Base-by-base conservation (phyloP, 305 asterid species). In the Stenogyne calaminthoides region DNA sequence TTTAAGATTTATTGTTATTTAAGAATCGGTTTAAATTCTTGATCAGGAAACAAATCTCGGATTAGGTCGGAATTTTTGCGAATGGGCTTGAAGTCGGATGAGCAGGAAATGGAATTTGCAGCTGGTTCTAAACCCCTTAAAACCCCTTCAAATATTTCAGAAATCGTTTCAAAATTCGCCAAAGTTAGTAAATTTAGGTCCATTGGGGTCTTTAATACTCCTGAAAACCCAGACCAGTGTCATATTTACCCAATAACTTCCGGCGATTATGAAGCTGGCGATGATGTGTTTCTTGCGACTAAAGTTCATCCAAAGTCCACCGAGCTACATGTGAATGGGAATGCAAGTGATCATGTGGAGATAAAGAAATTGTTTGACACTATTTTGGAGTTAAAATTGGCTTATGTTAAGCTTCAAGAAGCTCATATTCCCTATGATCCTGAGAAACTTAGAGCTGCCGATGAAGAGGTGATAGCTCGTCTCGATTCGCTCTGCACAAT, bases 371-470 rank as follows among this genome's bases (percentile, higher is more conserved):
- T 91, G 82, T 88, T 89, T 51, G 96, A 84, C 18, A 68, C 81
- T 10, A 84, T 91, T 79, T 83, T 82, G 51, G 84, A 81, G 36
- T 67, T 89, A 42, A 91, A 85, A 66, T 74, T 86, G 34, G 92
- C 95, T 0, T 91, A 91, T 75, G 83, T 91, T 73, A 84, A 84
- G 81, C 90, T 91, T 46, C 97, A 91, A 80, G 86, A 88, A 67
- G 97, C 96, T 62, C 95, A 86, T 64, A 72, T 91, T 78, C 89
- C 89, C 2, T 91, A 86, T 52, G 82, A 89, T 65, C 93, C 86
- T 12, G 80, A 79, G 69, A 89, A 86, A 77, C 77, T 89, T 37
- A 69, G 78, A 67, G 85, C 82, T 72, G 95, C 97, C 5, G 91
- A 91, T 79, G 79, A 70, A 72, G 83, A 78, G 40, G 77, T 88